These are phyloP conservation scores for Peniophora sp. DNA, from an alignment of 1,284 basidiomycete genomes.

Conservation along the genomic window DNA sequence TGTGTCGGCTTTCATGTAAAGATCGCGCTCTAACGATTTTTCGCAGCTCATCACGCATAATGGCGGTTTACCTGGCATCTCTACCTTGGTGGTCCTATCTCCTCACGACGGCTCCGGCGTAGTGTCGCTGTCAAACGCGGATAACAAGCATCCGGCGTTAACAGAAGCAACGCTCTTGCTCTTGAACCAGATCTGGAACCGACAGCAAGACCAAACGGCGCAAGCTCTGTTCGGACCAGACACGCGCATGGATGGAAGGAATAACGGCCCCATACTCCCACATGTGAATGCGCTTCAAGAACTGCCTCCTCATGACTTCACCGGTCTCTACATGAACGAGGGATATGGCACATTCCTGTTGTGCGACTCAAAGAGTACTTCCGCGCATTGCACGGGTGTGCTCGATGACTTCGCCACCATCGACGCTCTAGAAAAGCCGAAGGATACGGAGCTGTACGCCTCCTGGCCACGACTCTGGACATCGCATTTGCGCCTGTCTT, in stretches of 20 bases:
- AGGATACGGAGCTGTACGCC: slow-evolving; percentile 11
- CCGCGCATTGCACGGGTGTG: slow-evolving; percentile 10
- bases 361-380: slow-evolving; percentile 11
- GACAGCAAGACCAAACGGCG: not conserved
- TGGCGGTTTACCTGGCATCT: slow-evolving; percentile 33
- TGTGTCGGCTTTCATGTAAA: not conserved
- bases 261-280: not conserved
- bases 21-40: not conserved
- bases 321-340: slow-evolving; percentile 13
- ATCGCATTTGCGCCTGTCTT: slow-evolving; percentile 16
- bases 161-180: slow-evolving; percentile 13
- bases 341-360: slow-evolving; percentile 16
- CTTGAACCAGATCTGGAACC: not conserved
- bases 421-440: not conserved
- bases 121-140: slow-evolving; percentile 32
- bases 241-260: not conserved
- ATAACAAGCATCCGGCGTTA: slow-evolving; percentile 25
- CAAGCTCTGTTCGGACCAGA: not conserved
- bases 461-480: slow-evolving; percentile 16
- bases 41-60: slow-evolving; percentile 27
- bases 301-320: slow-evolving; percentile 11
- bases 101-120: slow-evolving; percentile 28
- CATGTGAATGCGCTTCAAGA: not conserved
- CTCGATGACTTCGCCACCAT: slow-evolving; percentile 13
- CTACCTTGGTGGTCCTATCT: slow-evolving; percentile 24